A percentile compares a stretch with the other conserved stretches of the same genome.
Conservation (phyloP, 2,329 filamentous ascomycete species). For the Colletotrichum caudatum region DNA sequence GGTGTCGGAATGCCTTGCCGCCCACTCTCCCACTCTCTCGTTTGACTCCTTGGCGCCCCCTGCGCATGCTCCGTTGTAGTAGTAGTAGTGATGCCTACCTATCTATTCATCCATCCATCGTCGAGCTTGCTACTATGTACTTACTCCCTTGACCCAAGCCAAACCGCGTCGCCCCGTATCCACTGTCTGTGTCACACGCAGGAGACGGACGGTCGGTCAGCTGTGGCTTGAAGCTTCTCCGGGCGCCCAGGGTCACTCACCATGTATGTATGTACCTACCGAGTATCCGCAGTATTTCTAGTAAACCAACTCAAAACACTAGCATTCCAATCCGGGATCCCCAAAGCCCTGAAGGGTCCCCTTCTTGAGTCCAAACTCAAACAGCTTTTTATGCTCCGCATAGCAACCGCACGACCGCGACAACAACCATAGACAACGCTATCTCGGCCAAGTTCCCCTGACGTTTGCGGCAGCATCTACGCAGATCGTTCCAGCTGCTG, state of each 20-base stretch:
- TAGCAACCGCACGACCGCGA: background rate
- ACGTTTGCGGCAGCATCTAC: conserved; percentile 28
- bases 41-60: background rate
- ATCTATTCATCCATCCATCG: background rate
- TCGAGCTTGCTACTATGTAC: background rate
- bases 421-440: background rate
- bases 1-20: background rate
- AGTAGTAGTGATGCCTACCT: background rate
- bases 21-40: background rate
- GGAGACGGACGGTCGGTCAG: background rate
- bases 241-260: background rate
- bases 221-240: conserved; percentile 8
- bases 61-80: background rate
- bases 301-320: background rate
- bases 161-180: background rate
- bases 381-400: background rate
- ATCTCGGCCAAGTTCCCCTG: background rate
- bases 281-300: too few relatives aligned
- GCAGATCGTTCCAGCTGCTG: conserved; percentile 1
- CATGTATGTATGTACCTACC: too few relatives aligned
- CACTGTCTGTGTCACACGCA: conserved; percentile 16
- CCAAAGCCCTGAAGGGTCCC: background rate
- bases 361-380: background rate
- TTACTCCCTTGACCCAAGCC: background rate
- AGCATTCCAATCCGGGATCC: background rate